phyloP scores from a whole-genome alignment of 768 basidiomycete species.

The Xerocomus brunneocitrinus region DNA sequence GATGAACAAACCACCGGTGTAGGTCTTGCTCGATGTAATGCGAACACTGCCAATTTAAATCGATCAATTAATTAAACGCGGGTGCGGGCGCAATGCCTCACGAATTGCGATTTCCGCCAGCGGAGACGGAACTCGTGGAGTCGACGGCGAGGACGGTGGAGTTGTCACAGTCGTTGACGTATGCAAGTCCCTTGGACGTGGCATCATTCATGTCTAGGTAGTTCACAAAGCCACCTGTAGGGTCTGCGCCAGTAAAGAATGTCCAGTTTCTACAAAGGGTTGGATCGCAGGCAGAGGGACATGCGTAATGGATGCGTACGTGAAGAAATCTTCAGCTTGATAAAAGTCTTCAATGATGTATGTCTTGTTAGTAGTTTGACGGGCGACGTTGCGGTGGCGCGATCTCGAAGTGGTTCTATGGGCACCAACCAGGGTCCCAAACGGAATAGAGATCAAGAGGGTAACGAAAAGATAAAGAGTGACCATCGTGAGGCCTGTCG shows the following conservation, averaged over 20 bases:
- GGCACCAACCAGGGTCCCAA: constrained; percentile 37
- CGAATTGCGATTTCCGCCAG: constrained; percentile 54
- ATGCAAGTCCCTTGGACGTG: constrained; percentile 50
- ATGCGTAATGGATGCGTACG: constrained; percentile 36
- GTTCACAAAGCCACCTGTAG: constrained; percentile 66
- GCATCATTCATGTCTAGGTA: constrained; percentile 51
- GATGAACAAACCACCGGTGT: constrained; percentile 67
- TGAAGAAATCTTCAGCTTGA: constrained; percentile 54
- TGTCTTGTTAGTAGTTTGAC: constrained; percentile 20
- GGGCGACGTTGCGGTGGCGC: constrained; percentile 27
- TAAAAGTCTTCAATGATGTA: constrained; percentile 39
- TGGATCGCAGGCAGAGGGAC: not conserved
- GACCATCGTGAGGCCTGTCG: constrained; percentile 26
- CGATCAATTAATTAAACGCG: not conserved
- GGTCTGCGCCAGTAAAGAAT: constrained; percentile 60
- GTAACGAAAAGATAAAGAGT: constrained; percentile 30
- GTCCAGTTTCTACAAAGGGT: constrained; percentile 52
- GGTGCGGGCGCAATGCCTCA: constrained; percentile 19
- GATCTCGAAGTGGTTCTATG: constrained; percentile 22
- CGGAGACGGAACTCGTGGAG: constrained; percentile 41
- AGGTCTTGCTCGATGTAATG: constrained; percentile 59
- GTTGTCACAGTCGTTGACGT: constrained; percentile 50
- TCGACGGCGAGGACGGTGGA: constrained; percentile 64
- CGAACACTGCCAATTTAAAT: constrained; percentile 47
- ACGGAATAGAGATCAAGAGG: constrained; percentile 29